Evolutionary conservation across 257 asterid species (phyloP), one percentile per base, ranked within the genome.

Genomic region (Forsythia suspensa): DNA sequence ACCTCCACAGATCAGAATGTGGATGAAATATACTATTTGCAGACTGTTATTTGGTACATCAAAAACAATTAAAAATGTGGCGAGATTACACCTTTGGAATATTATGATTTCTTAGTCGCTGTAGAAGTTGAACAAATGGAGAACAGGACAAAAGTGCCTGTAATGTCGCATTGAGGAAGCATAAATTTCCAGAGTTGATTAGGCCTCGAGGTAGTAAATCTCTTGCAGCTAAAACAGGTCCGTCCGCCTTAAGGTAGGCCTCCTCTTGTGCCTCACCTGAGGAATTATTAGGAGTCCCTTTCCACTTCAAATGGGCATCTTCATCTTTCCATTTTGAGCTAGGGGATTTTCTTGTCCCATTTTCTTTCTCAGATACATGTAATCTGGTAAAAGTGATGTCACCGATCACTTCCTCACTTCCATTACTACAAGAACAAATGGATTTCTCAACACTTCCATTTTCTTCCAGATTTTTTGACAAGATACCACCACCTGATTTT

Each of bases 131-230:
- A 84, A 92, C 93, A 86, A 95, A 95, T 36, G 96, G 97, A 82
- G 91, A 81, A 80, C 99, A 95, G 71, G 98, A 90, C 83, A 95
- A 84, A 67, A 95, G 95, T 76, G 98, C 98, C 80, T 95, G 99
- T 75, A 95, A 79, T 24, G 98, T 91, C 38, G 99, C 97, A 89
- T 93, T 95, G 71, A 93, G 97, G 86, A 95, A 95, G 83, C 99
- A 95, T 84, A 93, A 70, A 82, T 95, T 95, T 83, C 99, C 99
- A 11, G 93, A 80, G 85, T 95, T 95, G 82, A 89, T 82, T 84
- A 95, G 79, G 38, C 99, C 99, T 20, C 92, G 95, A 81, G 99
- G 97, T 76, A 89, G 79, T 76, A 95, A 81, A 69, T 87, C 98
- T 29, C 76, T 79, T 74, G 77, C 78, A 79, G 83, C 80, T 71